phyloP scores from a whole-genome alignment of 1,139 yeast species.

The Hansenula anomala region DNA sequence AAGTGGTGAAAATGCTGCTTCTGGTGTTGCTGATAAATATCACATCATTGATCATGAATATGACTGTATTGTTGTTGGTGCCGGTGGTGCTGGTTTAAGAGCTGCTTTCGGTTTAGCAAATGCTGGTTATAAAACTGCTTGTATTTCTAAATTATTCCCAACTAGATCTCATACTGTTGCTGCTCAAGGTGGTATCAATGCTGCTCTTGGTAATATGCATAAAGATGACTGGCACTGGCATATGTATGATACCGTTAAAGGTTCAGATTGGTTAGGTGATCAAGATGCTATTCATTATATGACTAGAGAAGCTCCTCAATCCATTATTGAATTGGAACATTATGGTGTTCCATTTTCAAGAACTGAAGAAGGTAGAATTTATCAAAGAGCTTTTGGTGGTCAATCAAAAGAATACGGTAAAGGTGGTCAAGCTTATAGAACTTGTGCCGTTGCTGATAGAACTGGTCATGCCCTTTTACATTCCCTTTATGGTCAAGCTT shows the following conservation, averaged over 20 bases:
- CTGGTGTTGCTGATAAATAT: conserved; percentile 67
- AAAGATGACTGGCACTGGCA: conserved; percentile 99
- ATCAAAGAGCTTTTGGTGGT: conserved; percentile 99
- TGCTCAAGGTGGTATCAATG: conserved; percentile 99
- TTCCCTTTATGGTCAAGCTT: conserved; percentile 93
- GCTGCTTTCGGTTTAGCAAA: conserved; percentile 98
- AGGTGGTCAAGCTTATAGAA: conserved; percentile 99
- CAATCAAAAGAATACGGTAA: conserved; percentile 94
- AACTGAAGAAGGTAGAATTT: conserved; percentile 94
- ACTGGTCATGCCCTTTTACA: conserved; percentile 97
- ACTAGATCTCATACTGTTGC: conserved; percentile 99
- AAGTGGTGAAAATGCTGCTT: conserved; percentile 33
- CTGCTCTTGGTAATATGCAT: conserved; percentile 96
- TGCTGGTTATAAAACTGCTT: conserved; percentile 96
- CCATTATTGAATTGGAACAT: conserved; percentile 95
- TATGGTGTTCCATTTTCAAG: conserved; percentile 98
- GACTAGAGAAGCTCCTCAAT: conserved; percentile 97
- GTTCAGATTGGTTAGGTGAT: conserved; percentile 99
- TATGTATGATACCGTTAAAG: conserved; percentile 98
- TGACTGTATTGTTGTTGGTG: conserved; percentile 97
- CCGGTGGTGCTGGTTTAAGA: conserved; percentile 98
- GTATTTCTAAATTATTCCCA: conserved; percentile 95
- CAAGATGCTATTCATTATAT: conserved; percentile 99
- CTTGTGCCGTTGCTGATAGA: conserved; percentile 99
- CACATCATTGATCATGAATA: conserved; percentile 95